Evolutionary conservation across 805 yeast genomes (phyloP), one percentile per base, ranked within the genome.

Genomic region (Candida ortonii): DNA sequence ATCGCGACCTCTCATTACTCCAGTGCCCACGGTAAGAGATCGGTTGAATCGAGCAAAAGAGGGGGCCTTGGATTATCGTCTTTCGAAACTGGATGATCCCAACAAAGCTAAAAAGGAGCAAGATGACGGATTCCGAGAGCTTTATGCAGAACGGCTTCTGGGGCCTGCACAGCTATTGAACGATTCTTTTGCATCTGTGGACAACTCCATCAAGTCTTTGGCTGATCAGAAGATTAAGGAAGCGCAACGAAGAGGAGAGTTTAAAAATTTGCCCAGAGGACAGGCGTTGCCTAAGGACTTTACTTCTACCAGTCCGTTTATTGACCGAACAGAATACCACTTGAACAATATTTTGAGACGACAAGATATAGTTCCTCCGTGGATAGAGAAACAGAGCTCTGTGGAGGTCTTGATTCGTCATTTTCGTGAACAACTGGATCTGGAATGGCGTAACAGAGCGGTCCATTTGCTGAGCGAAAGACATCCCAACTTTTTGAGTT

Each of bases 301-400:
- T 29, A 55, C 62, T 33, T 55, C 59, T n/a, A 64, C 60, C 45
- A 75, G 64, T 54, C 81, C 76, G 28, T 81, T 67, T 57, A 65
- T 70, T 38, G 93, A 76, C 56, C 72, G 71, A 40, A 84, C 78
- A 34, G 94, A 81, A 47, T 85, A 79, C 55, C 85, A 86, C 53
- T 59, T 88, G 62, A 88, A 88, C 59, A 78, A 84, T 42, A 80
- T 88, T 28, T 60, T 88, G 37, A 74, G 71, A 42, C 71, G 75
- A 26, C 96, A 88, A 56, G 88, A 85, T 30, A 78, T 85, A 1
- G 64, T 78, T 8, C 95, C 96, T 0, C 95, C 95, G 0, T 88
- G 96, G 96, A 80, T 88, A 22, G 95, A 86, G 48, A 79, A 75
- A 36, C 93, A 84, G 55, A 66, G 73, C 13, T 68, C 74, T 2